Percentiles rank a stretch among this genome's conserved stretches.
phyloP scores from a whole-genome alignment of 1,284 basidiomycete genomes.

The Trichosporon asahii region DNA sequence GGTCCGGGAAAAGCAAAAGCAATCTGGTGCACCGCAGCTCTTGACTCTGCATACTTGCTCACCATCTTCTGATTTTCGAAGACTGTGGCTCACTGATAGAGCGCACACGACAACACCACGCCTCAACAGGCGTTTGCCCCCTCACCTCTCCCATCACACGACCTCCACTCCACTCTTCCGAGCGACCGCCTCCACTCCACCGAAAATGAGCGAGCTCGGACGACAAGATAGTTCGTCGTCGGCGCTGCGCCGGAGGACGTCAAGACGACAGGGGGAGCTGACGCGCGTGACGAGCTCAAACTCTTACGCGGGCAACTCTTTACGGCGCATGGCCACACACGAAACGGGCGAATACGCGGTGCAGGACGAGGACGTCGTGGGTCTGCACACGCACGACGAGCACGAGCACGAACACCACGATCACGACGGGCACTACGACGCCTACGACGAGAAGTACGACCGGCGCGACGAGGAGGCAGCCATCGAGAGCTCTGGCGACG shows the following conservation, averaged over 20 bases:
- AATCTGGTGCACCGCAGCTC: neutral
- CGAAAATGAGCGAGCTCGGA: neutral
- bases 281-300: neutral
- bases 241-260: neutral
- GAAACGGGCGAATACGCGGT: constrained; percentile 41
- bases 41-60: neutral
- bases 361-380: constrained; percentile 19
- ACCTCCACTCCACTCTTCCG: neutral
- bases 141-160: neutral
- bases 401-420: constrained; percentile 27
- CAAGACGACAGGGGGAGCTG: neutral
- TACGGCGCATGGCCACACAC: constrained; percentile 47
- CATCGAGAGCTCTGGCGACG: neutral
- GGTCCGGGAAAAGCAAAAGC: neutral
- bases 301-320: constrained; percentile 13
- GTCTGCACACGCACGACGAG: constrained; percentile 34
- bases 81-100: neutral
- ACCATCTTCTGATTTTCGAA: neutral
- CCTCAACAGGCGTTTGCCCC: neutral
- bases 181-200: neutral
- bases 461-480: neutral
- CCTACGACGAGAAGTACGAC: neutral
- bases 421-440: neutral
- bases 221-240: neutral
- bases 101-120: neutral